Percentiles rank a stretch among this genome's conserved stretches.
phyloP scores from a whole-genome alignment of 257 asterid genomes.

The Solanum piurae region DNA sequence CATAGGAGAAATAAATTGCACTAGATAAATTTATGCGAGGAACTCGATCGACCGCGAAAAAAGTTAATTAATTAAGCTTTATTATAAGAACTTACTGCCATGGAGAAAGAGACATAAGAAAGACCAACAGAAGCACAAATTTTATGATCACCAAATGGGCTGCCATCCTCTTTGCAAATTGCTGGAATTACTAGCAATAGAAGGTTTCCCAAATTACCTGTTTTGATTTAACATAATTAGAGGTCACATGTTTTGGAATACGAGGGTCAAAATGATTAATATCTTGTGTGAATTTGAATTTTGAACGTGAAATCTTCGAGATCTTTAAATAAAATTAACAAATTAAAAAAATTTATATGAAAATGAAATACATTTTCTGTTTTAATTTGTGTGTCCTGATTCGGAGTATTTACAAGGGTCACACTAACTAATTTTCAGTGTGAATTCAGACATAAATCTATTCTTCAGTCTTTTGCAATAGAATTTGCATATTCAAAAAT shows the following conservation, averaged over 20 bases:
- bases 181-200: constrained; percentile 68
- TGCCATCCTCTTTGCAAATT: constrained; percentile 55
- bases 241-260: background rate
- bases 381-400: background rate
- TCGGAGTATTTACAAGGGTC: background rate
- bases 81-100: constrained; percentile 47
- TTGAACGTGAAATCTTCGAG: background rate
- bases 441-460: background rate
- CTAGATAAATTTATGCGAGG: rapidly evolving
- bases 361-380: too few relatives aligned
- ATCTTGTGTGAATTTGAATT: background rate
- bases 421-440: background rate
- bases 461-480: background rate
- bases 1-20: background rate
- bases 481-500: background rate
- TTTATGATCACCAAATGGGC: constrained; percentile 63
- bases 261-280: background rate
- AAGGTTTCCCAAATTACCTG: constrained; percentile 84
- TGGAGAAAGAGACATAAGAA: constrained; percentile 78
- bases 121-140: constrained; percentile 41
- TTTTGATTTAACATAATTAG: background rate
- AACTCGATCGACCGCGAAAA: background rate
- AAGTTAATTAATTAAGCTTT: too few relatives aligned
- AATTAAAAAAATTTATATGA: too few relatives aligned
- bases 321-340: background rate